Evolutionary conservation across 75 land plant genomes (phyloP), one percentile per base, ranked within the genome.

Genomic region (Isoetes taiwanensis): DNA sequence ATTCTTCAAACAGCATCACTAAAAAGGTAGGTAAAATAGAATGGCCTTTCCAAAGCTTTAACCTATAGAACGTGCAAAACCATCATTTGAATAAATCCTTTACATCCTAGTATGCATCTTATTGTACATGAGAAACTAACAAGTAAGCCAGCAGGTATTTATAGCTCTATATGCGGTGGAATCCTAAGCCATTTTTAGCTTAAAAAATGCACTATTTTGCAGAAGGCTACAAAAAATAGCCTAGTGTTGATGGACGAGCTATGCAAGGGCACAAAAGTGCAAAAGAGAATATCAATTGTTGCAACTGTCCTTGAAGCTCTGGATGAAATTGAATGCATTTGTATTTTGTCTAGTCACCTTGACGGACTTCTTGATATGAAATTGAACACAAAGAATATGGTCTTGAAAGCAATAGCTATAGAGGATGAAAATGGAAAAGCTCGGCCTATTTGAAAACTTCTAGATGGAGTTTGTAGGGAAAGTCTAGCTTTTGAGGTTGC

Each of bases 401-500:
- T 77, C 0, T 61, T 63, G 31, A 84, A 84, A 73, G 85, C 98
- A 52, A 93, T 93, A 95, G 83, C 86, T 30, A 65, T 80, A 19
- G 67, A 58, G 24, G 57, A 23, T 30, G 30, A 77, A 1, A 72
- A 77, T 70, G 86, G 83, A 21, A 55, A 34, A 10, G 64, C 74
- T 35, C 63, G 60, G 54, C 90, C 98, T 24, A 88, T 90, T 10
- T 93, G 94, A 85, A 81, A 79, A 43, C 67, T 93, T 62, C 62
- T 73, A 1, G 90, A 84, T 67, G 98, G 98, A 11, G 64, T 72
- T 20, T 93, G 98, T 54, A 66, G 78, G 43, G 90, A 93, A 59
- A 93, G 98, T 63, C 83, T 93, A 54, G 98, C 98, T 11, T 93
- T 93, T 79, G 83, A 93, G 75, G 82, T 89, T 56, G 98, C 98